These are phyloP conservation scores for Botrytis byssoidea DNA, from an alignment of 2,329 filamentous ascomycete species.

Conservation along the genomic window DNA sequence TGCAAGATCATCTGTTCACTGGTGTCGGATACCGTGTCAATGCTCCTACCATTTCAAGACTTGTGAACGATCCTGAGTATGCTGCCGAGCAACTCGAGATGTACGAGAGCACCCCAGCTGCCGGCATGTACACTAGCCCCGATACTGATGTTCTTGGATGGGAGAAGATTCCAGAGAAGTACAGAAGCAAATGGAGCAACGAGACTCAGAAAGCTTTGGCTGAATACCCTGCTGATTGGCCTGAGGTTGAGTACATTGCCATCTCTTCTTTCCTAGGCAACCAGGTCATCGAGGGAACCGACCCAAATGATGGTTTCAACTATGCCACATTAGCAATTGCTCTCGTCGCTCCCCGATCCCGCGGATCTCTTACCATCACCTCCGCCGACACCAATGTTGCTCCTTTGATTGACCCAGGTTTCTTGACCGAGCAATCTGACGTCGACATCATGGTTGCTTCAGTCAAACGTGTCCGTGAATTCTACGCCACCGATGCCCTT, in stretches of 20 bases:
- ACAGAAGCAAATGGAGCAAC: conserved; percentile 11
- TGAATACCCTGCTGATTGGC: conserved; percentile 28
- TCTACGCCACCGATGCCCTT: conserved; percentile 25
- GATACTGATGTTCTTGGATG: conserved; percentile 25
- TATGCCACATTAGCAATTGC: conserved; percentile 29
- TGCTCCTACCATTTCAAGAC: conserved; percentile 10
- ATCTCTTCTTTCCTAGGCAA: conserved; percentile 18
- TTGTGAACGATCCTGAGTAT: conserved; percentile 4
- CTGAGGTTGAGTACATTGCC: conserved; percentile 28
- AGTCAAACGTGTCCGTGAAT: conserved; percentile 45
- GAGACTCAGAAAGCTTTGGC: conserved; percentile 2
- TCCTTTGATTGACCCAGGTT: conserved; percentile 47
- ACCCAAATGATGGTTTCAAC: conserved; percentile 19
- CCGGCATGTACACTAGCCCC: conserved; percentile 19
- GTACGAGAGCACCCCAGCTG: conserved; percentile 2
- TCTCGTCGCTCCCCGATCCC: conserved; percentile 44
- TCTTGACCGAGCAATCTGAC: conserved; percentile 46
- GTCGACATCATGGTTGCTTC: conserved; percentile 45
- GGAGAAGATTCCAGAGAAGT: conserved; percentile 26
- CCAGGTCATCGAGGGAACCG: conserved; percentile 10
- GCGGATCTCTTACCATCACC: conserved; percentile 46
- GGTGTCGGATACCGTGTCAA: conserved; percentile 21
- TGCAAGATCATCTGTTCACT: conserved; percentile 43
- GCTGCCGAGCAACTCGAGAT: neutral
- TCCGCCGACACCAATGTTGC: conserved; percentile 40